Evolutionary conservation across 2,329 filamentous ascomycete species (phyloP).

Genomic region (Pseudogymnoascus sp.): DNA sequence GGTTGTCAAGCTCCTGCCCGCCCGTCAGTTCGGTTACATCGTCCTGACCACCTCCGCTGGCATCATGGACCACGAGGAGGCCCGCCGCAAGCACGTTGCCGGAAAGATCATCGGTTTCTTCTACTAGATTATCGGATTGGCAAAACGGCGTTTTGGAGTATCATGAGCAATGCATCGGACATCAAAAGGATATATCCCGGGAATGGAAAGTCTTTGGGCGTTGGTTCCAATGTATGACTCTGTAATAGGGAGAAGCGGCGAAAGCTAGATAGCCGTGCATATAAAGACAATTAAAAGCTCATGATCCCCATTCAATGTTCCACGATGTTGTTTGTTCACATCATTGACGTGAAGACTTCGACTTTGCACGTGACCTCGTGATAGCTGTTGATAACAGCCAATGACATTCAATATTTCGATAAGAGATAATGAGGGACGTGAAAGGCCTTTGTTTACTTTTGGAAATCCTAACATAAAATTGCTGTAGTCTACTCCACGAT

Average conservation of each 20-base stretch:
- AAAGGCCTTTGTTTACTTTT: neutral
- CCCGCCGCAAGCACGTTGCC: conserved; percentile 94
- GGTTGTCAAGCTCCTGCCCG: conserved; percentile 97
- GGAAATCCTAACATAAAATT: neutral
- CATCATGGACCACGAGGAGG: conserved; percentile 99
- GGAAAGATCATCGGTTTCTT: conserved; percentile 99
- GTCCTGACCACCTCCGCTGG: conserved; percentile 98
- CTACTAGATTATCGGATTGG: conserved; percentile 58
- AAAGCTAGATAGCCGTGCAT: conserved; percentile 26
- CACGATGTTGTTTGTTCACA: neutral
- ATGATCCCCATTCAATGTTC: conserved; percentile 18
- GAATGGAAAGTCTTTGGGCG: conserved; percentile 2
- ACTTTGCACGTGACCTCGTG: neutral
- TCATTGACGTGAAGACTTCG: neutral
- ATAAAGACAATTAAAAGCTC: conserved; percentile 27
- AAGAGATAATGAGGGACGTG: neutral
- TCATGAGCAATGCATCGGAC: conserved; percentile 19
- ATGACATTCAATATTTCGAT: neutral
- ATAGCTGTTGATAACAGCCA: neutral
- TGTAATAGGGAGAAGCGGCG: conserved; percentile 9
- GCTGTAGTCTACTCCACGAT: neutral
- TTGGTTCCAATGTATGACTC: conserved; percentile 3
- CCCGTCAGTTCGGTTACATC: conserved; percentile 99
- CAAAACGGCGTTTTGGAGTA: conserved; percentile 22
- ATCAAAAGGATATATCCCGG: conserved; percentile 16